These are phyloP conservation scores for Annulohypoxylon maeteangense DNA, from an alignment of 495 filamentous ascomycete genomes.

Conservation along the genomic window DNA sequence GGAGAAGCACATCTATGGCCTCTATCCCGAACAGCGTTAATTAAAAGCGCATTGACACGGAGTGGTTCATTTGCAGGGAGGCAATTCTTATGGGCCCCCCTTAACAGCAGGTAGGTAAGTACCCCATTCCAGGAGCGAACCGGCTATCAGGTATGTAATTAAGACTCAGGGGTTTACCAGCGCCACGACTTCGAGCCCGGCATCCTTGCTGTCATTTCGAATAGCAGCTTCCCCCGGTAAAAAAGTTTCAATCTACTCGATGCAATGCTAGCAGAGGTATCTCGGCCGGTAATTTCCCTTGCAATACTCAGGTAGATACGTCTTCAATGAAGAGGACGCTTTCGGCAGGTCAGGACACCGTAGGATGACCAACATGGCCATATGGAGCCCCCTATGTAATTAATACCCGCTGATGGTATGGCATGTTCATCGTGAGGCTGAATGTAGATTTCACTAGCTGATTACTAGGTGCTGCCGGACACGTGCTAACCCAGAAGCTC, in stretches of 20 bases:
- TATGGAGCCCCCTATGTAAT: neutral
- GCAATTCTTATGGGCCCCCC: constrained; percentile 7
- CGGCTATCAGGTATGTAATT: neutral
- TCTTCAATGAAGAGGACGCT: constrained; percentile 1
- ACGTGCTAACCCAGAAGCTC: constrained; percentile 6
- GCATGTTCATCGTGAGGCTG: constrained; percentile 14
- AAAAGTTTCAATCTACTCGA: constrained; percentile 21
- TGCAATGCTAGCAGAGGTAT: neutral
- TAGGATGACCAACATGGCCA: constrained; percentile 16
- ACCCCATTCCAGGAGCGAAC: constrained; percentile 9
- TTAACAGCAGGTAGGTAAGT: constrained; percentile 1
- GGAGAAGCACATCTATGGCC: neutral
- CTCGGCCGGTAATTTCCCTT: constrained; percentile 9
- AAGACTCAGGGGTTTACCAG: constrained; percentile 20
- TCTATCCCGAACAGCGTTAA: constrained; percentile 17
- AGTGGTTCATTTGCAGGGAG: constrained; percentile 13
- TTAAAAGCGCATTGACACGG: constrained; percentile 11
- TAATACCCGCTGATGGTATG: neutral
- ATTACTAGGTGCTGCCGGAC: neutral
- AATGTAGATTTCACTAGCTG: constrained; percentile 1
- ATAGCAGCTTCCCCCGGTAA: neutral
- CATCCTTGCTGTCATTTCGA: constrained; percentile 20
- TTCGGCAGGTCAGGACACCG: constrained; percentile 16
- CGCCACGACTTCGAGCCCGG: constrained; percentile 4
- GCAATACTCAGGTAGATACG: neutral